Conservation (phyloP, 352 stramenopile species). For the Phytophthora ohioensis region DNA sequence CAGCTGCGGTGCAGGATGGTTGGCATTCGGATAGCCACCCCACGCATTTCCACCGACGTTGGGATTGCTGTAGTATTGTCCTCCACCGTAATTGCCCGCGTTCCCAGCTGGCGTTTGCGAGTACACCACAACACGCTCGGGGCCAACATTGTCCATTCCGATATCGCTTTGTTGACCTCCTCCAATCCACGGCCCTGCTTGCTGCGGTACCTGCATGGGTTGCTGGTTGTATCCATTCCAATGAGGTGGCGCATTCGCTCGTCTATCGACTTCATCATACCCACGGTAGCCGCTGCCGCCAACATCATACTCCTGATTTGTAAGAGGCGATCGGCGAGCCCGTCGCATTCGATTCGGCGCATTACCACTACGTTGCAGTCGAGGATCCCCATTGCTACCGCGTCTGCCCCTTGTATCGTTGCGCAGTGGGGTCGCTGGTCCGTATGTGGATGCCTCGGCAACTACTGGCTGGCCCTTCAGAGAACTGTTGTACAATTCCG, state of each 20-base stretch:
- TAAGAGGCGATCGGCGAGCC: conserved; percentile 27
- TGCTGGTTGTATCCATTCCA: conserved; percentile 45
- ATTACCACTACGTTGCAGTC: conserved; percentile 24
- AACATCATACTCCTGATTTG: conserved; percentile 37
- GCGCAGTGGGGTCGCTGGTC: conserved; percentile 20
- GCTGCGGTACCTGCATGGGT: conserved; percentile 31
- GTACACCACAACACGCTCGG: conserved; percentile 53
- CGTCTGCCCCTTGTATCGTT: conserved; percentile 20
- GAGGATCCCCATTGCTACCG: conserved; percentile 35
- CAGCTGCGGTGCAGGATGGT: conserved; percentile 11
- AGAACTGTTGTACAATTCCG: conserved; percentile 73
- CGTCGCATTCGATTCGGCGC: conserved; percentile 28
- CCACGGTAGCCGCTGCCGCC: conserved; percentile 32
- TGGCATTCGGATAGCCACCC: conserved; percentile 25
- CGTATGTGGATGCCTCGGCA: conserved; percentile 32
- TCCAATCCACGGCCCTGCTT: conserved; percentile 23
- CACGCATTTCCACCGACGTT: conserved; percentile 31
- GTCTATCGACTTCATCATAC: conserved; percentile 36
- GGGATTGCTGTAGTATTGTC: conserved; percentile 36
- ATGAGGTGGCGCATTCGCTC: conserved; percentile 20
- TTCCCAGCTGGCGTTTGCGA: conserved; percentile 27
- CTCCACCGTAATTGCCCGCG: conserved; percentile 22
- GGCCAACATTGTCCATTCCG: conserved; percentile 25
- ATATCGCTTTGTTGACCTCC: conserved; percentile 24
- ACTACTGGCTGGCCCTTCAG: conserved; percentile 45